Base-by-base conservation (phyloP, 768 basidiomycete species). In the Suillus ampliporus region DNA sequence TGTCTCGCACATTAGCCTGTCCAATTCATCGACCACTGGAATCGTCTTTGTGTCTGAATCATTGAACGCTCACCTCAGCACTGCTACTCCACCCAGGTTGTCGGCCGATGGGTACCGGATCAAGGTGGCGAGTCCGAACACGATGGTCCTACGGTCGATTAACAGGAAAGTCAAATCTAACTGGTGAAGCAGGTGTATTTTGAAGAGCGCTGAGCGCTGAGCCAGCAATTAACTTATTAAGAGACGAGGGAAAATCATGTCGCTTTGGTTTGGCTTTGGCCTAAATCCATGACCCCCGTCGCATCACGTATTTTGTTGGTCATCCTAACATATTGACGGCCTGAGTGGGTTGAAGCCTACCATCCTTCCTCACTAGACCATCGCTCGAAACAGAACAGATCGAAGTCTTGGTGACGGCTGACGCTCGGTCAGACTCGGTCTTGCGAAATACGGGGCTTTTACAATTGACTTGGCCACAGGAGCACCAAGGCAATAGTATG, bases 281-380 rank as follows among this genome's bases (percentile, higher is more conserved):
- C n/a, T 53, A 17, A 35, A 54, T 26, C 53, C 37, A 54, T 37
- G 21, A 17, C 9, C 15, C 23, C 17, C 19, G 15, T 26, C 26
- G 23, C 38, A 38, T 56, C 54, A 40, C 54, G 40, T 56, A 56
- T 56, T 54, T 52, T 35, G n/a, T 53, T 54, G 35, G 17, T 26
- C 21, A 53, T 23, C 35, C 15, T 53, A 17, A 54, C 37, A 21
- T 17, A 35, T 26, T 38, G 21, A 37, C 35, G 23, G 35, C 50
- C 50, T 11, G 28, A 31, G 31, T 31, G 35, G 13, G n/a, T n/a
- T n/a, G n/a, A 38, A 38, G 17, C 15, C 53, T 54, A 23, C 26
- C 14, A 54, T 54, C 23, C 23, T 11, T 38, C 37, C 23, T 15
- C 37, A 5, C 21, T 38, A 53, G 34, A 53, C 11, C n/a, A n/a